Conservation (phyloP, 768 basidiomycete species). For the Naganishia onofrii region DNA sequence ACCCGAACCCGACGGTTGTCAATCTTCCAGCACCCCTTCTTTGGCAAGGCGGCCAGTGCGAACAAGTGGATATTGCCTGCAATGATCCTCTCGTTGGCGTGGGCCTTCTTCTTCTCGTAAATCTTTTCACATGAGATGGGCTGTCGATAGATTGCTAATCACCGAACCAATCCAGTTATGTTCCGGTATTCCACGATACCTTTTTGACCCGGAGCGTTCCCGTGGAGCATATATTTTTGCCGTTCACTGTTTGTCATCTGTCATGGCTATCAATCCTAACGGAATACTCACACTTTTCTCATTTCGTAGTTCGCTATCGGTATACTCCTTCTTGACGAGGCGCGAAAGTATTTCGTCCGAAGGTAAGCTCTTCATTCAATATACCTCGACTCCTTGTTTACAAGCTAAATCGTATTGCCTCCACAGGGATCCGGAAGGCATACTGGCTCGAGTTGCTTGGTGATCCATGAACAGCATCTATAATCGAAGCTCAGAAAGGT, state of each 20-base stretch:
- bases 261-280: slow-evolving; percentile 4
- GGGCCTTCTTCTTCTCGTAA: slow-evolving; percentile 54
- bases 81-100: slow-evolving; percentile 55
- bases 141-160: neutral
- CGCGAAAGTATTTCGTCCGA: slow-evolving; percentile 48
- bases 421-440: slow-evolving; percentile 39
- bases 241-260: slow-evolving; percentile 55
- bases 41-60: slow-evolving; percentile 32
- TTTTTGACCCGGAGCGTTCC: slow-evolving; percentile 57
- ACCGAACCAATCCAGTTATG: slow-evolving; percentile 33
- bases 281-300: neutral
- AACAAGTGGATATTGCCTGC: slow-evolving; percentile 58
- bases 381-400: neutral
- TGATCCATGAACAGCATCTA: slow-evolving; percentile 30
- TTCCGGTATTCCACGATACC: slow-evolving; percentile 57
- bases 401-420: neutral
- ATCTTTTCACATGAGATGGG: neutral
- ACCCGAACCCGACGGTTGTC: slow-evolving; percentile 61
- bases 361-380: slow-evolving; percentile 8
- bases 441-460: slow-evolving; percentile 51
- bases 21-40: slow-evolving; percentile 60
- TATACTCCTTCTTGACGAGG: slow-evolving; percentile 49
- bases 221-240: slow-evolving; percentile 59
- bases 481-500: no score
- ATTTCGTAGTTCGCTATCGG: slow-evolving; percentile 26